Percentiles rank a stretch among this genome's conserved stretches.
phyloP scores from a whole-genome alignment of 345 rosid genomes.

The Laguncularia racemosa region DNA sequence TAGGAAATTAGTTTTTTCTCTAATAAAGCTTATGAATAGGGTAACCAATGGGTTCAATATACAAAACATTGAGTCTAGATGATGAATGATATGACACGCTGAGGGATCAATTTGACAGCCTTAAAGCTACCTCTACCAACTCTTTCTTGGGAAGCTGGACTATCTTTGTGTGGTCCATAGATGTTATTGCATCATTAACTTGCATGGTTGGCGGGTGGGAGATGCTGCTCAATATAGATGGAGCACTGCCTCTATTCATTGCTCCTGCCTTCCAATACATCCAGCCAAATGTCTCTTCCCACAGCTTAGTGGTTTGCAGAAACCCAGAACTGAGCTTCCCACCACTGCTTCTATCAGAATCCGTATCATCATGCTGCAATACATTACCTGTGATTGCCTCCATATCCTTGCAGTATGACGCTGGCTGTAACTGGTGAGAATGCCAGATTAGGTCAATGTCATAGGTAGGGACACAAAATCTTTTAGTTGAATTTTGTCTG shows the following conservation, averaged over 20 bases:
- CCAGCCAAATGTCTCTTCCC: constrained; percentile 71
- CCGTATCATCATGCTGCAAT: constrained; percentile 80
- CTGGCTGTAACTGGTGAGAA: constrained; percentile 74
- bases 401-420: constrained; percentile 56
- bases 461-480: constrained; percentile 81
- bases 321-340: constrained; percentile 72
- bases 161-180: constrained; percentile 16
- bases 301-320: constrained; percentile 54
- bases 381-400: constrained; percentile 44
- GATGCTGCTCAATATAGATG: constrained; percentile 39
- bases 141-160: constrained; percentile 39
- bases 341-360: constrained; percentile 68
- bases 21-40: background rate
- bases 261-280: constrained; percentile 88
- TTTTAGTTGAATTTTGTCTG: constrained; percentile 37
- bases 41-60: too few relatives aligned
- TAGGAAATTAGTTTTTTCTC: background rate
- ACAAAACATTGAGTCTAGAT: too few relatives aligned
- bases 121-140: constrained; percentile 48
- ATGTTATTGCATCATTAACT: constrained; percentile 18
- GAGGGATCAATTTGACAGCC: constrained; percentile 3
- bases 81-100: too few relatives aligned
- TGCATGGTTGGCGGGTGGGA: constrained; percentile 25
- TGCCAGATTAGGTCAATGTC: constrained; percentile 97
- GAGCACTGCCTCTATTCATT: constrained; percentile 65